Percentiles rank a stretch among this genome's conserved stretches.
Conservation (phyloP, 345 rosid species). For the Eutrema yunnanense region DNA sequence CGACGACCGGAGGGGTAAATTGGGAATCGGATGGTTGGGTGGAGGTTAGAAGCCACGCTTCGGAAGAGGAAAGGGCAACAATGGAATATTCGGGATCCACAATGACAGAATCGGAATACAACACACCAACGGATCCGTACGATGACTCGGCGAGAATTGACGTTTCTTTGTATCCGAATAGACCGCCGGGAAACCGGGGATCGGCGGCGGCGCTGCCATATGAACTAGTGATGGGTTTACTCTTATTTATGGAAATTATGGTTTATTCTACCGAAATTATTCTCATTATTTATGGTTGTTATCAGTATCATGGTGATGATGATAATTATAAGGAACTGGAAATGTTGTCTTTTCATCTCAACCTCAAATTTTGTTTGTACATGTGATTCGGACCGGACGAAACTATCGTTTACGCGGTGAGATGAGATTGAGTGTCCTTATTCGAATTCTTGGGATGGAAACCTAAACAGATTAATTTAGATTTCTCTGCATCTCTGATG, state of each 20-base stretch:
- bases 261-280: not conserved
- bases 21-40: conserved; percentile 68
- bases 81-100: conserved; percentile 14
- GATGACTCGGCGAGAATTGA: not conserved
- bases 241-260: not conserved
- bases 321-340: not conserved
- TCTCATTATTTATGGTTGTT: not conserved
- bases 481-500: not conserved
- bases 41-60: conserved; percentile 34
- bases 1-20: conserved; percentile 21
- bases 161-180: not conserved
- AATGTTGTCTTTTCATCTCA: conserved; percentile 13
- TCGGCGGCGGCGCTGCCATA: conserved; percentile 4
- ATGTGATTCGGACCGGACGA: conserved; percentile 9
- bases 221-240: not conserved
- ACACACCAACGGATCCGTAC: not conserved
- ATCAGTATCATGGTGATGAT: not conserved
- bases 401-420: conserved; percentile 7
- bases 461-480: not conserved
- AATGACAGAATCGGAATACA: not conserved
- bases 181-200: not conserved
- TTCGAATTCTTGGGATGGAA: no score
- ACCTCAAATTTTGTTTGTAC: conserved; percentile 1
- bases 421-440: not conserved
- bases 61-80: conserved; percentile 10